Conservation (phyloP, 331 rosid species). For the Malus hybrid region DNA sequence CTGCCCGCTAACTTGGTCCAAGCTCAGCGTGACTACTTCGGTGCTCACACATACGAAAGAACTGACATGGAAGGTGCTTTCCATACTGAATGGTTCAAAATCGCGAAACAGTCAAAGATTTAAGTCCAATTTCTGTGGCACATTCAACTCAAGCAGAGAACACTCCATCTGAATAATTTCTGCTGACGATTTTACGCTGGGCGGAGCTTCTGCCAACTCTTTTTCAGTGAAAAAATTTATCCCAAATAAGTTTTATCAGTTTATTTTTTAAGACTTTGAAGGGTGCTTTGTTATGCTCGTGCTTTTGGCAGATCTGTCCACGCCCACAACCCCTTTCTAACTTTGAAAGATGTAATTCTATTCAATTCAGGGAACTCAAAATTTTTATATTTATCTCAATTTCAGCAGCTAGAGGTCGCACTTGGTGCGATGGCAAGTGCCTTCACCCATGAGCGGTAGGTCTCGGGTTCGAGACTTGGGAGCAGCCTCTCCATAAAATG, state of each 20-base stretch:
- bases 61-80: slow-evolving; percentile 60
- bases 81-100: slow-evolving; percentile 96
- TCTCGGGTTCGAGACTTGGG: too few relatives aligned
- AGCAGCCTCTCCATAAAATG: too few relatives aligned
- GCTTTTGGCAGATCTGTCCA: slow-evolving; percentile 10
- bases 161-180: slow-evolving; percentile 41
- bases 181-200: slow-evolving; percentile 33
- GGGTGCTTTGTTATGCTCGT: slow-evolving; percentile 14
- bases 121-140: slow-evolving; percentile 18
- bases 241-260: too few relatives aligned
- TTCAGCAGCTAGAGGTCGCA: background rate
- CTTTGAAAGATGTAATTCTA: slow-evolving; percentile 11
- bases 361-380: background rate
- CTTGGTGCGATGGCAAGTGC: too few relatives aligned
- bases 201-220: slow-evolving; percentile 33
- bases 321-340: slow-evolving; percentile 7
- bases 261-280: background rate
- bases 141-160: slow-evolving; percentile 12
- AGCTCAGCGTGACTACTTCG: slow-evolving; percentile 85
- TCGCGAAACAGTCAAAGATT: slow-evolving; percentile 51
- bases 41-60: slow-evolving; percentile 87
- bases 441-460: too few relatives aligned
- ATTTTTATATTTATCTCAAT: background rate
- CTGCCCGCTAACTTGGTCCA: slow-evolving; percentile 82
- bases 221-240: background rate